phyloP scores from a whole-genome alignment of 495 filamentous ascomycete species.

The Annulohypoxylon stygium region DNA sequence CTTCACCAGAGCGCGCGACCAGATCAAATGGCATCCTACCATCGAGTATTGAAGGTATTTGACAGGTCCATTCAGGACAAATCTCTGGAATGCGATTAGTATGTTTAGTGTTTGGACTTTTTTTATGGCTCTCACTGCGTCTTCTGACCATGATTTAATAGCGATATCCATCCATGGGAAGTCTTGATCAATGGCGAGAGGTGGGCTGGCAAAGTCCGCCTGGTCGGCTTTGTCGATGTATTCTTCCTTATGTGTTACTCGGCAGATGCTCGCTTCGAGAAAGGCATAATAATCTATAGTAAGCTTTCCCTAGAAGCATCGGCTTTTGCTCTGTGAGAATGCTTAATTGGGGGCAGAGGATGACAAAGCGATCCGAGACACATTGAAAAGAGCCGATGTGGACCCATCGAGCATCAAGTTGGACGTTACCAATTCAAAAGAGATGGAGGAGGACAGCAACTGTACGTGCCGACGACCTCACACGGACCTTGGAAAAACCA shows the following conservation, averaged over 20 bases:
- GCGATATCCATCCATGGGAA: conserved; percentile 60
- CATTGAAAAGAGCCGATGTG: conserved; percentile 41
- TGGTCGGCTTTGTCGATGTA: conserved; percentile 59
- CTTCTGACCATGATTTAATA: conserved; percentile 29
- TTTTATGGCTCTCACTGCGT: not conserved
- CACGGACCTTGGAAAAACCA: not conserved
- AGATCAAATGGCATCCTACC: conserved; percentile 56
- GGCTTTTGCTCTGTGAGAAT: not conserved
- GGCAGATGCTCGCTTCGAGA: conserved; percentile 54
- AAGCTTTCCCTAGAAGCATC: conserved; percentile 12
- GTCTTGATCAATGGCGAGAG: conserved; percentile 56
- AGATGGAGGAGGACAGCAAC: conserved; percentile 26
- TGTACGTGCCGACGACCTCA: conserved; percentile 4
- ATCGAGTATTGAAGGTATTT: conserved; percentile 57
- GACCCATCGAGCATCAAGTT: conserved; percentile 38
- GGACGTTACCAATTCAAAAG: conserved; percentile 43
- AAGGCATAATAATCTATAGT: conserved; percentile 60
- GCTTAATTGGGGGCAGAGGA: conserved; percentile 50
- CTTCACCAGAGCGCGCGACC: not conserved
- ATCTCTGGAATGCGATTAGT: conserved; percentile 57
- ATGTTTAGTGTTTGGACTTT: conserved; percentile 11
- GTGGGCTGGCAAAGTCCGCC: conserved; percentile 56
- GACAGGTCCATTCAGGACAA: conserved; percentile 55
- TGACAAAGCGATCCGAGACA: conserved; percentile 53
- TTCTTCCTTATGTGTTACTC: conserved; percentile 61